These are phyloP conservation scores for Trichoderma pleuroti DNA, from an alignment of 2,329 filamentous ascomycete genomes.

Conservation along the genomic window DNA sequence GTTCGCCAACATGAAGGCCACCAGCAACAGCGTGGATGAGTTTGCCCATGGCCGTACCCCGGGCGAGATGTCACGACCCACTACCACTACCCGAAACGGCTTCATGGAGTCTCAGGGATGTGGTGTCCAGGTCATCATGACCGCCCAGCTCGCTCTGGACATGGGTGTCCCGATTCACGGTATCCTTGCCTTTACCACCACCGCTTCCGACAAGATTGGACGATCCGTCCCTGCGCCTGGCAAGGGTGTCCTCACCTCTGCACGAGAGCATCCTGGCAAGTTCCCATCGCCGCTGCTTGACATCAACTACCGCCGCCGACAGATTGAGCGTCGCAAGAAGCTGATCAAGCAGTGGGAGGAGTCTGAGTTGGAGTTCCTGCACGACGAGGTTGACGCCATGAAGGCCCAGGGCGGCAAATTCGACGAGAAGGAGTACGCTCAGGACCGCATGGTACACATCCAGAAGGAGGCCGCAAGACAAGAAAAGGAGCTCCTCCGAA, in stretches of 20 bases:
- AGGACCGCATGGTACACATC: conserved; percentile 81
- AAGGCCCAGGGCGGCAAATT: conserved; percentile 73
- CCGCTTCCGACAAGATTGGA: conserved; percentile 98
- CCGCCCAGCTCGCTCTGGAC: conserved; percentile 87
- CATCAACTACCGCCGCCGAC: conserved; percentile 94
- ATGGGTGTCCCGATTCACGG: conserved; percentile 99
- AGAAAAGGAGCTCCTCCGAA: conserved; percentile 87
- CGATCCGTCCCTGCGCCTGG: conserved; percentile 95
- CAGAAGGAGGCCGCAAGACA: conserved; percentile 81
- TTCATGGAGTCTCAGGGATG: conserved; percentile 99
- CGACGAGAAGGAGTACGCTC: conserved; percentile 77
- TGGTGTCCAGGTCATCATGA: conserved; percentile 98
- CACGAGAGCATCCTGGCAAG: conserved; percentile 83
- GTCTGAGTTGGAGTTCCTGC: conserved; percentile 85
- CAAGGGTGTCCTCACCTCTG: conserved; percentile 93
- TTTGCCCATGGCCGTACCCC: conserved; percentile 93
- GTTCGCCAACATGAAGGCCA: conserved; percentile 99
- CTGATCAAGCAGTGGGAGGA: conserved; percentile 97
- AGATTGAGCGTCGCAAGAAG: conserved; percentile 88
- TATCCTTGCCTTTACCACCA: conserved; percentile 87
- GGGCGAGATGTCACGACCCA: conserved; percentile 95
- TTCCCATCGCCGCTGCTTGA: conserved; percentile 95
- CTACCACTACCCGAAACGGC: conserved; percentile 91
- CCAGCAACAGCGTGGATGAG: conserved; percentile 95
- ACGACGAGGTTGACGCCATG: conserved; percentile 89